Base-by-base conservation (phyloP, 1,284 basidiomycete genomes). In the Grifola frondosa region DNA sequence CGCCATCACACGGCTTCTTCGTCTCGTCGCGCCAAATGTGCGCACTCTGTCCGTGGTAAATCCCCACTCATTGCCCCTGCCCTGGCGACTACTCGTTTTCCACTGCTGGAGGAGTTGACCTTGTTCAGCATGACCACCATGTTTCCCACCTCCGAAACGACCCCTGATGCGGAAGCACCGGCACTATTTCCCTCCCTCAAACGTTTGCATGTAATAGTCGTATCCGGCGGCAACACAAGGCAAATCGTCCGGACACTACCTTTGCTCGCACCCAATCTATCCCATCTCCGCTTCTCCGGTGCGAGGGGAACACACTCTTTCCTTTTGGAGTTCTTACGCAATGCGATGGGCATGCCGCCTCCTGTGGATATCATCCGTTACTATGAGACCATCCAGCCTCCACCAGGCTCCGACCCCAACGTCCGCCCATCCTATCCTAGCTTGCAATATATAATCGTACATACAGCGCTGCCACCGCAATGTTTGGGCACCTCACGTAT, bases 231-330 rank as follows among this genome's bases (percentile, higher is more conserved):
- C n/a, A n/a, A n/a, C n/a, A n/a, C n/a, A n/a, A n/a, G n/a, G n/a
- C n/a, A n/a, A n/a, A n/a, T n/a, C n/a, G n/a, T n/a, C n/a, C n/a
- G n/a, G n/a, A n/a, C n/a, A n/a, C 46, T 53, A 9, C 46, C 46
- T 19, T 41, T 17, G 16, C 37, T 48, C 33, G 46, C 51, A 16
- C 51, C 51, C 33, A 19, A 23, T 25, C 46, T 53, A 20, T 42
- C 46, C 17, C 45, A 50, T 36, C 40, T 53, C 23, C 51, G 48
- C 40, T 41, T 53, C n/a, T 50, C 48, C 15, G 50, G 50, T 39
- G 43, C 46, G 37, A n/a, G n/a, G n/a, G n/a, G n/a, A n/a, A n/a
- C n/a, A n/a, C n/a, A n/a, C n/a, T 40, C 26, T 24, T 48, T 40
- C 41, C 32, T 53, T 33, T 38, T 44, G 33, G 40, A 11, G 3